Evolutionary conservation across 164 flowering plant species (phyloP).

Genomic region (Stephania cephalantha): DNA sequence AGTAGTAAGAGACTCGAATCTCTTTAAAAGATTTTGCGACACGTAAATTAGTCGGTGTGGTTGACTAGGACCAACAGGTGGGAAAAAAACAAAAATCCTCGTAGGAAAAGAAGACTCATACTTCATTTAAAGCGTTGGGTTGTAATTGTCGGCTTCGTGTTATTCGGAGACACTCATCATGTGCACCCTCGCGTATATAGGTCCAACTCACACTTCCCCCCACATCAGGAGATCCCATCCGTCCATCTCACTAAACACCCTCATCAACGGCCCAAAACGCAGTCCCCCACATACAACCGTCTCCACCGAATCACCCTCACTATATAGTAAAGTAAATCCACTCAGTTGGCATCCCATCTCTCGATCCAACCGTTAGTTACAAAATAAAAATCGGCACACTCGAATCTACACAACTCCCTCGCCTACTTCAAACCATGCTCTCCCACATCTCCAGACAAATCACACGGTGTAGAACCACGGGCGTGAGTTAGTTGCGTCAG

Average conservation of each 20-base stretch:
- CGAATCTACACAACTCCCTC: no score
- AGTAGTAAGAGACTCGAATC: no score
- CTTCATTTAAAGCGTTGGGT: background rate
- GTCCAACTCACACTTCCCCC: no score
- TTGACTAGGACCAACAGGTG: background rate
- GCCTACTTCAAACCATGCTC: no score
- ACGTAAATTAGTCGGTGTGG: background rate
- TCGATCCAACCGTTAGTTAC: background rate
- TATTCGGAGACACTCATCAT: background rate
- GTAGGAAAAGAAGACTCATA: background rate
- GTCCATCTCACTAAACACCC: background rate
- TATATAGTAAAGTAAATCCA: background rate
- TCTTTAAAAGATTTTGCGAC: no score
- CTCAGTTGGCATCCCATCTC: background rate
- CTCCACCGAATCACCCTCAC: background rate
- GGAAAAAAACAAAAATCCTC: no score
- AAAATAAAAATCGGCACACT: background rate
- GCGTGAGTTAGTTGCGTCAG: no score
- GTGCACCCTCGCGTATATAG: constrained; percentile 1
- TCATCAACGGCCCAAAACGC: background rate
- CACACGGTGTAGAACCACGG: no score
- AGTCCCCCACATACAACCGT: background rate
- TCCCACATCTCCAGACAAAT: no score
- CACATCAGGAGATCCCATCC: background rate
- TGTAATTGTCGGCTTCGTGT: background rate